These are phyloP conservation scores for Aureobasidium sp. DNA, from an alignment of 2,329 filamentous ascomycete species.

Conservation along the genomic window DNA sequence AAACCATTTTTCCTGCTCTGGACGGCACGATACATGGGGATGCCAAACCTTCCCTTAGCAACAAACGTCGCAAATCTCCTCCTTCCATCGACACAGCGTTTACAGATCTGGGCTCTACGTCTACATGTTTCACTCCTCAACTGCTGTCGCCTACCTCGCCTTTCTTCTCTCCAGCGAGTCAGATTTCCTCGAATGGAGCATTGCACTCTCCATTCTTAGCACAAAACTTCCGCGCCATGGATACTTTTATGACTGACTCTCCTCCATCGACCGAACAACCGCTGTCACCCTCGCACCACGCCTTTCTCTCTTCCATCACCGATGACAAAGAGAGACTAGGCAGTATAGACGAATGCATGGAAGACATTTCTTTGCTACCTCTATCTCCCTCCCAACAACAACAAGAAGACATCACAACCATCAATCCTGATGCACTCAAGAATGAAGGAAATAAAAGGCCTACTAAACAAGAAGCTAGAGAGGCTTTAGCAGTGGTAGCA, in stretches of 20 bases:
- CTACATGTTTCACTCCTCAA: constrained; percentile 55
- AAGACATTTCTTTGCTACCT: constrained; percentile 19
- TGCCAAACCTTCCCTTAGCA: background rate
- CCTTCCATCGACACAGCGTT: constrained; percentile 63
- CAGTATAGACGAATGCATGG: constrained; percentile 37
- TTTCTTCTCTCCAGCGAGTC: constrained; percentile 68
- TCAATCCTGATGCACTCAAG: background rate
- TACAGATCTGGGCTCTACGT: constrained; percentile 52
- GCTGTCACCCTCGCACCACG: background rate
- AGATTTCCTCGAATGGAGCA: background rate
- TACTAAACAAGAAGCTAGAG: constrained; percentile 80
- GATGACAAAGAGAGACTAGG: constrained; percentile 19
- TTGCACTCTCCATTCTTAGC: constrained; percentile 36
- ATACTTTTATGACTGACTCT: constrained; percentile 45
- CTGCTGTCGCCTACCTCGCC: constrained; percentile 68
- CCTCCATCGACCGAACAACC: constrained; percentile 30
- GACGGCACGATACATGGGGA: background rate
- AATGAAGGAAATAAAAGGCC: constrained; percentile 10
- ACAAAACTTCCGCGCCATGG: constrained; percentile 75
- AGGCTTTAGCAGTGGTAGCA: constrained; percentile 74
- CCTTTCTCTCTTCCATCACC: background rate
- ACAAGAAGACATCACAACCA: background rate
- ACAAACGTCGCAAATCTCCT: constrained; percentile 7
- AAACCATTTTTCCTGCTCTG: background rate
- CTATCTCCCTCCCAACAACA: too few relatives aligned